Evolutionary conservation across 164 flowering plant species (phyloP), one percentile per base, ranked within the genome.

Genomic region (Macadamia tetraphylla): DNA sequence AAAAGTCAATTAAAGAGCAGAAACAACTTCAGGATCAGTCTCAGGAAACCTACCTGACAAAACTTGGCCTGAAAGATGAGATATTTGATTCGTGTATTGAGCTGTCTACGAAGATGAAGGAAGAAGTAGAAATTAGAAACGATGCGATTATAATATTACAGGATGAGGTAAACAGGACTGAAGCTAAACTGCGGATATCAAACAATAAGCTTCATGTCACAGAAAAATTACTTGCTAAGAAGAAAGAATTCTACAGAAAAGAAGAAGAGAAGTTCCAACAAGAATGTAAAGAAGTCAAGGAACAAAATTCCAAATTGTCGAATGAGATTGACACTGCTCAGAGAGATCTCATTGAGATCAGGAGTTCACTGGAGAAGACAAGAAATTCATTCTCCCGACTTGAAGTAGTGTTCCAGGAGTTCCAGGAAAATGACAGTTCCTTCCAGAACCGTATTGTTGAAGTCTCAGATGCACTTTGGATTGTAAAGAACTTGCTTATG

Each of bases 171-270:
- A 30, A 63, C 17, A 63, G 13, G 3, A 64, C 79, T 18, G 91
- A 90, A 75, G 88, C 75, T 62, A 81, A 82, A 13, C 72, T 85
- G 56, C 73, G 84, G 0, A 65, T 90, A 15, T 58, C 83, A 43
- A 73, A 67, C 66, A 78, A n/a, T n/a, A n/a, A n/a, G n/a, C n/a
- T n/a, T n/a, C n/a, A n/a, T n/a, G n/a, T n/a, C n/a, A n/a, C n/a
- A n/a, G n/a, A n/a, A n/a, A n/a, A n/a, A n/a, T n/a, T n/a, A n/a
- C n/a, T n/a, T n/a, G n/a, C n/a, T n/a, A n/a, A n/a, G n/a, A n/a
- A n/a, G n/a, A n/a, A n/a, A n/a, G n/a, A n/a, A n/a, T n/a, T n/a
- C n/a, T n/a, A n/a, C n/a, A n/a, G n/a, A n/a, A n/a, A n/a, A n/a
- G n/a, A n/a, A n/a, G n/a, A n/a, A n/a, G n/a, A n/a, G n/a, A n/a